Base-by-base conservation (phyloP, 495 filamentous ascomycete species). In the Stereocaulon alpinum region DNA sequence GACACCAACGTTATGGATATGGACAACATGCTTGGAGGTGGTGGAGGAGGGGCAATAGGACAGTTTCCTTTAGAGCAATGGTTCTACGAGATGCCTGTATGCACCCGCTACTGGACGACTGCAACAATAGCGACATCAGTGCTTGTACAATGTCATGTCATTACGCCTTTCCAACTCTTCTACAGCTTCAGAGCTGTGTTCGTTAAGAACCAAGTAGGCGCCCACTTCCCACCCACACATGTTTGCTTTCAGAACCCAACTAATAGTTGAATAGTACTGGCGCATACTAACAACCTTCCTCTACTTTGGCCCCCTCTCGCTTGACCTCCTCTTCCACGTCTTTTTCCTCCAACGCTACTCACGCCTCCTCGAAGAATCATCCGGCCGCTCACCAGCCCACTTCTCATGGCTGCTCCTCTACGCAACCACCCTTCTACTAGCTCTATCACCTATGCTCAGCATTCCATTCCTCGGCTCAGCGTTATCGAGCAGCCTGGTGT, bases 301-400 rank as follows among this genome's bases (percentile, higher is more conserved):
- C 63, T 98, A 97, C 75, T 96, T 97, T 70, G 94, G 94, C 22
- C 90, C 91, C 12, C 81, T 98, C 54, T 90, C 85, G 44, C 84
- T 98, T 65, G 93, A 98, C 72, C 84, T 98, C 27, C 80, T 97
- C 66, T 97, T 96, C 81, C 94, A 98, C 69, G 87, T 98, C 73
- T 98, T 96, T 80, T 98, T 98, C 78, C 83, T 97, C 47, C 90
- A 95, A 67, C 89, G 93, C 29, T 98, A 98, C 74, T 90, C 91
- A 12, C 88, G 94, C 42, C 85, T 96, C 32, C 84, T 98, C 41
- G 93, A 98, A 73, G 93, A 96, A 72, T 89, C 88, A 0, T 90
- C 89, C 45, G 90, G 91, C 34, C 82, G 85, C 43, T 94, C 89
- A 10, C 84, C 91, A 1, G 93, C 94, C 3, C 86, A 94, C 66